phyloP scores from a whole-genome alignment of 139 green algal genomes.

The Gonium pectorale region DNA sequence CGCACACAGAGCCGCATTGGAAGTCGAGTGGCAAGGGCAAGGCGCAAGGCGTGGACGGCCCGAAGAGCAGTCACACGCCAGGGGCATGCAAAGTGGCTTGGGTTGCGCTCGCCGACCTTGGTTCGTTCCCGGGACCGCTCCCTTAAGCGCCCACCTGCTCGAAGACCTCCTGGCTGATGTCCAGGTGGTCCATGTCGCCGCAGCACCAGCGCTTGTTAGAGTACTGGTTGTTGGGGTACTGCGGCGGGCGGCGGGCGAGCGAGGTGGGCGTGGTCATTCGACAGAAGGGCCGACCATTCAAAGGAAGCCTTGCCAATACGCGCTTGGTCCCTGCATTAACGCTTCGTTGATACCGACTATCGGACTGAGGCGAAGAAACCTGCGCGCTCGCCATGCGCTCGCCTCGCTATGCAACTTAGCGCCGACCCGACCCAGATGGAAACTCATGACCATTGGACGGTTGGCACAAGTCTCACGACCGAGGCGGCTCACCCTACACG shows the following conservation, averaged over 20 bases:
- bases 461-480: too few species aligned
- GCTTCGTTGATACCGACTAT: too few species aligned
- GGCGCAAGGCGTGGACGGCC: not conserved
- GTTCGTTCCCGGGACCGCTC: not conserved
- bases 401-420: too few species aligned
- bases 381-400: too few species aligned
- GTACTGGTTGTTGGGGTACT: conserved; percentile 54
- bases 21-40: not conserved
- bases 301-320: too few species aligned
- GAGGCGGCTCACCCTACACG: too few species aligned
- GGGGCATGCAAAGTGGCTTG: too few species aligned
- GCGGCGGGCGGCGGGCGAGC: conserved; percentile 16
- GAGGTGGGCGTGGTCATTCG: not conserved
- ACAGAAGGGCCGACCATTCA: not conserved
- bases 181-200: not conserved
- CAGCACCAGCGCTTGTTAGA: conserved; percentile 37
- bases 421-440: too few species aligned
- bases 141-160: not conserved
- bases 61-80: conserved; percentile 33
- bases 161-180: not conserved
- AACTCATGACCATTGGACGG: too few species aligned
- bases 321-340: too few species aligned
- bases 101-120: too few species aligned
- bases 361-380: too few species aligned
- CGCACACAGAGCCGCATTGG: not conserved